Conservation (phyloP, 441 rosid genomes). For the Erodium moschatum region DNA sequence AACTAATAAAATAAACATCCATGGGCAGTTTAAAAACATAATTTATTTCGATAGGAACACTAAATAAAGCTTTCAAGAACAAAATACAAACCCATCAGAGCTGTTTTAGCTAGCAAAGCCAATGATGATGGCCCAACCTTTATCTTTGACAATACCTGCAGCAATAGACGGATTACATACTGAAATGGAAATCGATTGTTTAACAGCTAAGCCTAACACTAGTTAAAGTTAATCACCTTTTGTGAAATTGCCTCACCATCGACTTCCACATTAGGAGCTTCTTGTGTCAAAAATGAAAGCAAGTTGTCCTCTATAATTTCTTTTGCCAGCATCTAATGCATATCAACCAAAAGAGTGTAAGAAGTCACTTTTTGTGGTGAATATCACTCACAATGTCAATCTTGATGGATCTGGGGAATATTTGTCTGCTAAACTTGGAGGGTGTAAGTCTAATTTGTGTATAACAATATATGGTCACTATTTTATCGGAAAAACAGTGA, state of each 20-base stretch:
- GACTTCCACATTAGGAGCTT: slow-evolving; percentile 40
- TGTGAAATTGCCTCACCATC: slow-evolving; percentile 39
- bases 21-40: slow-evolving; percentile 16
- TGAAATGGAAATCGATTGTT: slow-evolving; percentile 15
- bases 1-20: slow-evolving; percentile 22
- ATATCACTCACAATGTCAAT: slow-evolving; percentile 9
- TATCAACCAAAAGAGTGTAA: slow-evolving; percentile 19
- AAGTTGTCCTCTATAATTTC: slow-evolving; percentile 76
- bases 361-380: slow-evolving; percentile 13
- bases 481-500: too few species aligned
- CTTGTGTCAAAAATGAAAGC: slow-evolving; percentile 66
- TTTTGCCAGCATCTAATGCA: slow-evolving; percentile 76
- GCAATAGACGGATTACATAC: slow-evolving; percentile 21
- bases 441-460: not conserved
- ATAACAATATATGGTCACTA: too few species aligned
- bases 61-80: slow-evolving; percentile 19
- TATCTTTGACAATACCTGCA: slow-evolving; percentile 68
- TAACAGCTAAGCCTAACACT: slow-evolving; percentile 14
- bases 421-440: not conserved
- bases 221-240: slow-evolving; percentile 39
- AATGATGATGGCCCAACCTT: slow-evolving; percentile 72
- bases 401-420: not conserved
- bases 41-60: slow-evolving; percentile 10
- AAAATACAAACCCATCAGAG: slow-evolving; percentile 62
- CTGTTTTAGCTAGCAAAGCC: slow-evolving; percentile 74